A percentile compares a stretch with the other conserved stretches of the same genome.
phyloP scores from a whole-genome alignment of 768 basidiomycete species.

The Agrocybe chaxingu region DNA sequence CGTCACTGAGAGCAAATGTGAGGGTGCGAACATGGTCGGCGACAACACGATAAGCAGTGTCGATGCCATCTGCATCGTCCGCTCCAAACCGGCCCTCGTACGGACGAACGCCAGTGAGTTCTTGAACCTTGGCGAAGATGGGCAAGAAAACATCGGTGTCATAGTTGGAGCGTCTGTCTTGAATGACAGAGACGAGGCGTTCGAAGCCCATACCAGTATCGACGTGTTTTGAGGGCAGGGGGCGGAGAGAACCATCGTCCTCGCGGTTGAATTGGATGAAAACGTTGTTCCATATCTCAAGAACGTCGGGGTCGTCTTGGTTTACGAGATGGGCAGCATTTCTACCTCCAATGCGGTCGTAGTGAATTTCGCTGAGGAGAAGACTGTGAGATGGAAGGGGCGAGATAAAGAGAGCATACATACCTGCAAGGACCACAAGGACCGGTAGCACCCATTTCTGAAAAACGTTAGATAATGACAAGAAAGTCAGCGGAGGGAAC shows the following conservation, averaged over 20 bases:
- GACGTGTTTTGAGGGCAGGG: conserved; percentile 90
- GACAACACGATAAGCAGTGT: conserved; percentile 96
- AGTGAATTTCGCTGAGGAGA: conserved; percentile 82
- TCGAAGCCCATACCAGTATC: conserved; percentile 99
- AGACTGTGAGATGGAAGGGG: background rate
- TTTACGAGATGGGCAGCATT: conserved; percentile 94
- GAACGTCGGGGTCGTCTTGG: conserved; percentile 92
- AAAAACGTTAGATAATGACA: background rate
- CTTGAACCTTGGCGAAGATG: conserved; percentile 82
- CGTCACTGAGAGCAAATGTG: conserved; percentile 94
- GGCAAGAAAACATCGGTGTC: conserved; percentile 95
- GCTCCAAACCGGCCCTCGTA: conserved; percentile 91
- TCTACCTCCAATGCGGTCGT: conserved; percentile 95
- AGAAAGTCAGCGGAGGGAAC: conserved; percentile 18
- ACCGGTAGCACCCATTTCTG: conserved; percentile 98
- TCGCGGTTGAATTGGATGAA: conserved; percentile 99
- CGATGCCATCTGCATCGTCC: conserved; percentile 94
- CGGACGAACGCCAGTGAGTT: conserved; percentile 82
- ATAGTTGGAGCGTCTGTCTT: conserved; percentile 92
- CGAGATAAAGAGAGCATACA: conserved; percentile 12
- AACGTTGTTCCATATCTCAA: conserved; percentile 99
- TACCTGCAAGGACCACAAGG: conserved; percentile 97
- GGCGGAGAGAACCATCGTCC: conserved; percentile 73
- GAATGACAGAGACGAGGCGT: conserved; percentile 90
- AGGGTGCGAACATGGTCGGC: conserved; percentile 96